Evolutionary conservation across 306 rosid genomes (phyloP), one percentile per base, ranked within the genome.

Genomic region (Quercus berberidifolia): DNA sequence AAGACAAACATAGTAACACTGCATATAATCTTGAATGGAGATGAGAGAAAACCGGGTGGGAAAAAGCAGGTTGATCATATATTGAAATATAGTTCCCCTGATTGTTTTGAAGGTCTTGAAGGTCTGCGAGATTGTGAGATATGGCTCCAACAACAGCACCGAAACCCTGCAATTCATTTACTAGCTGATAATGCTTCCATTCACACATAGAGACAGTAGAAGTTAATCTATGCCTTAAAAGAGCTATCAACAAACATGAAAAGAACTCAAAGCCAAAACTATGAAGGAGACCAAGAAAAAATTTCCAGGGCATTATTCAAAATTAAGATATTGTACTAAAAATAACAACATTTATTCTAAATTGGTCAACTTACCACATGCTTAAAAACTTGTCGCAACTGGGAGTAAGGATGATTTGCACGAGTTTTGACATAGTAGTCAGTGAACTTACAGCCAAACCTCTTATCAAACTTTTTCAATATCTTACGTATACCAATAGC

Each of bases 381-480:
- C 88, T 96, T 96, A 87, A 90, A 96, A 77, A 96, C 97, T 96
- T 96, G 99, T 76, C 89, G 99, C 81, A 96, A 89, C 87, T 93
- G 99, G 30, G 99, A 96, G 87, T 91, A 96, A 52, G 99, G 99
- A 85, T 96, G 99, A 84, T 96, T 96, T 56, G 99, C 98, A 41
- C 99, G 98, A 70, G 99, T 96, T 84, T 90, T 91, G 76, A 96
- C 98, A 75, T 93, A 96, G 85, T 96, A 93, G 74, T 96, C 92
- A 8, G 99, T 96, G 89, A 96, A 96, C 83, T 89, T 90, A 76
- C 90, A 89, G 80, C 98, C 90, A 84, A 96, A 90, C 76, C 97
- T 97, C 77, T 96, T 96, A 80, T 96, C 99, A 72, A 96, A 93
- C 86, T 96, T 96, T 87, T 96, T 96, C 90, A 96, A 85, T 83